Conservation (phyloP, 78 protist genomes). For the Pigoraptor vietnamica region DNA sequence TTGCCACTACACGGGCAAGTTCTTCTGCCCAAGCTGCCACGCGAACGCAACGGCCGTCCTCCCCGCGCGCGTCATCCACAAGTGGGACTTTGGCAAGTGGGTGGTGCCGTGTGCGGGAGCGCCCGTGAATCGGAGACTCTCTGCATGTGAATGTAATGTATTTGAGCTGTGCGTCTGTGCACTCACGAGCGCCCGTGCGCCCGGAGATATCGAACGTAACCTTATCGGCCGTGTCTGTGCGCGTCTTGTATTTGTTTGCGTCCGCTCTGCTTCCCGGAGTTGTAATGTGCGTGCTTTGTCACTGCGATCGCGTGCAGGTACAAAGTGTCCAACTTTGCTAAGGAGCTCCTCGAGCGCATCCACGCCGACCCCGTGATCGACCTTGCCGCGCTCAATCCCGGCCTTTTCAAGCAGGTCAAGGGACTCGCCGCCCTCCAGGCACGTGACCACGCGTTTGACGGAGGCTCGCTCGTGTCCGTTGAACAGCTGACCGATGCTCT, state of each 20-base stretch:
- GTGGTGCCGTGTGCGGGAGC: neutral
- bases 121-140: no score
- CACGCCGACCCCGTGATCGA: neutral
- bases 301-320: neutral
- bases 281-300: neutral
- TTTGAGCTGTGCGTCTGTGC: no score
- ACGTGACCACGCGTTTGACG: neutral
- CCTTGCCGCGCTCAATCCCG: neutral
- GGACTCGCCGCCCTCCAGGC: neutral
- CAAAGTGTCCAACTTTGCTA: neutral
- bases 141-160: no score
- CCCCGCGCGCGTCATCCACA: constrained; percentile 5
- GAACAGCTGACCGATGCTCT: no score
- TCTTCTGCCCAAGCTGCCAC: constrained; percentile 1
- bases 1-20: constrained; percentile 11
- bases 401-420: neutral
- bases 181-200: no score
- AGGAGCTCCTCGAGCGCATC: neutral
- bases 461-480: neutral
- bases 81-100: constrained; percentile 5
- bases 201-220: no score
- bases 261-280: no score
- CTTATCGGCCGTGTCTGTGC: no score
- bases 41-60: neutral
- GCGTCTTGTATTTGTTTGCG: no score